Base-by-base conservation (phyloP, 1,284 basidiomycete genomes). In the Fomitopsis palustris region DNA sequence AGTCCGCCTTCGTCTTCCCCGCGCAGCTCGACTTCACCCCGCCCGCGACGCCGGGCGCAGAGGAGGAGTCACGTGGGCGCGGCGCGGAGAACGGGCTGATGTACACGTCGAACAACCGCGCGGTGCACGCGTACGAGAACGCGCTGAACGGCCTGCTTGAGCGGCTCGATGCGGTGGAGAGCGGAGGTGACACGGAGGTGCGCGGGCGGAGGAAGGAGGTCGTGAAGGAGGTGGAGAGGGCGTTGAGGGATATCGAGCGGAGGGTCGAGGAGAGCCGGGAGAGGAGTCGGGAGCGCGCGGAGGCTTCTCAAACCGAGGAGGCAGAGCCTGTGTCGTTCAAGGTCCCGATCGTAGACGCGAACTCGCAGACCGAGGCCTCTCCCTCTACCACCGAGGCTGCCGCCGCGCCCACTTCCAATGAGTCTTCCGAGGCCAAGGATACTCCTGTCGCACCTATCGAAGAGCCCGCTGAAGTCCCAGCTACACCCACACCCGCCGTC, bases 111-210 rank as follows among this genome's bases (percentile, higher is more conserved):
- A 66, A 64, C 61, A 85, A 84, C 71, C 73, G 73, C 6, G 73
- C 79, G 0, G 72, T 84, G 47, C 82, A 81, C 64, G 73, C 73
- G 7, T 80, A 83, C 68, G 78, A 82, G 60, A 73, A 84, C 57
- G 75, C 78, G 21, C 76, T 92, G 55, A 81, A 83, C 55, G 81
- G 81, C 56, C 71, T 92, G 12, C 75, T 92, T 33, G 79, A 84
- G 47, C 76, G 78, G 59, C 78, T 91, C 5, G 90, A 93, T 64
- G 83, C 78, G 0, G 80, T 92, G 4, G 82, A 88, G 63, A 87
- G 83, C 63, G 79, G 78, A 65, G 90, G 89, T 0, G 79, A 86
- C 61, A 69, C 74, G 54, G 72, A 71, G 2, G 81, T 93, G 17
- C 76, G 89, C 43, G 75, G 77, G n/a, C 75, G 73, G 60, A 73